Base-by-base conservation (phyloP, 805 yeast species). In the Saccharomycodes ludwigii region DNA sequence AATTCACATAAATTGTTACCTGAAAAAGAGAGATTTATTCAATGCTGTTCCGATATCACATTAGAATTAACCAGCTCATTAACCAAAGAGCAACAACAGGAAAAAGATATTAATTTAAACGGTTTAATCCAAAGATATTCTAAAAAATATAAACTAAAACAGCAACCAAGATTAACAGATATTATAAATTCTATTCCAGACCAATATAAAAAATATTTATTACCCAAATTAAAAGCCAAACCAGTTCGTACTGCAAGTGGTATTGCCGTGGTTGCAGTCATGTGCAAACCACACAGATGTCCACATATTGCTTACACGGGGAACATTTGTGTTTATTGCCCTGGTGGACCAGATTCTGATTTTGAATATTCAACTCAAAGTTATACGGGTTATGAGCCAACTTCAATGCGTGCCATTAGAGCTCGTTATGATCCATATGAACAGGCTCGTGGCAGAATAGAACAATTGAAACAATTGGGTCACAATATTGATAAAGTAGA, bases 221-320 rank as follows among this genome's bases (percentile, higher is more conserved):
- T 91, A 24, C 98, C 97, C 2, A 86, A 86, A 58, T 65, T 91
- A 28, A 83, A 91, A 58, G 98, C 98, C n/a, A 91, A 91, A 56
- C 98, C 98, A 0, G 97, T 91, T 27, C 71, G 98, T 57, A 91
- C 98, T 0, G 98, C 98, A 0, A 81, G 94, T 8, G 98, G 98
- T 46, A 94, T 91, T 37, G 98, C 98, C 7, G 98, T 91, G 14
- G 97, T 91, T 27, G 98, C 98, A 0, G 97, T 91, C 20, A 91
- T 91, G 97, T 86, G 96, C 63, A 91, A 91, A 56, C 98, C 98
- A 3, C 98, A 91, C 56, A 70, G 98, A 61, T 91, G 98, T 58
- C 98, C 98, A 18, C 98, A 91, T 57, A 91, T 91, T 47, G 97
- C 98, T 14, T 91, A 91, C 55, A 91, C 98, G 0, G 98, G 98